Conservation (phyloP, 371 early-diverging fungal species). For the Actinomucor elegans region DNA sequence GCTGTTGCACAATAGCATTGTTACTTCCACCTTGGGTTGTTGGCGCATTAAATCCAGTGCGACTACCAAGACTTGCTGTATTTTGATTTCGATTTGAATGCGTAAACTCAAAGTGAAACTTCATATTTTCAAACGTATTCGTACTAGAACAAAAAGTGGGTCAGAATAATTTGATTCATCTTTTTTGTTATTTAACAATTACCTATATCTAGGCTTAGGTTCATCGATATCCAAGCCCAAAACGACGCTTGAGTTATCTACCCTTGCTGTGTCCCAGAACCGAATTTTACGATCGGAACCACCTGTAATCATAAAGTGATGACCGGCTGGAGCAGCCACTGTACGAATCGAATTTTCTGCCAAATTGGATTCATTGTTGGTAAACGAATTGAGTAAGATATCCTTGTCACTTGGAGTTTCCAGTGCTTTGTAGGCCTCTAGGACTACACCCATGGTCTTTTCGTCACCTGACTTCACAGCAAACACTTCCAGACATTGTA, state of each 20-base stretch:
- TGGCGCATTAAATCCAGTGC: slow-evolving; percentile 11
- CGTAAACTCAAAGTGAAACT: slow-evolving; percentile 55
- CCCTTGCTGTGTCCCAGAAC: slow-evolving; percentile 71
- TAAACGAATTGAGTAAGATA: slow-evolving; percentile 50
- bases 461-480: slow-evolving; percentile 61
- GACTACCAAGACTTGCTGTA: slow-evolving; percentile 7
- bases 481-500: slow-evolving; percentile 74
- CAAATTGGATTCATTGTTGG: slow-evolving; percentile 49
- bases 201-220: slow-evolving; percentile 61
- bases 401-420: slow-evolving; percentile 57
- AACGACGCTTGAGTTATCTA: slow-evolving; percentile 74
- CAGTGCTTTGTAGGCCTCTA: slow-evolving; percentile 55
- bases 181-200: slow-evolving; percentile 5
- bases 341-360: slow-evolving; percentile 59
- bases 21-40: neutral
- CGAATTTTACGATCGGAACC: slow-evolving; percentile 84
- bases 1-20: slow-evolving; percentile 51
- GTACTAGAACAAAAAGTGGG: slow-evolving; percentile 49
- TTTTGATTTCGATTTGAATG: slow-evolving; percentile 27
- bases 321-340: slow-evolving; percentile 52
- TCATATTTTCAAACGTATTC: slow-evolving; percentile 53
- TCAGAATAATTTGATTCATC: neutral
- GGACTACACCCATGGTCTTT: slow-evolving; percentile 46
- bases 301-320: slow-evolving; percentile 72
- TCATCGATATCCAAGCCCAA: slow-evolving; percentile 67